Conservation (phyloP, 306 rosid genomes). For the Comarum palustre region DNA sequence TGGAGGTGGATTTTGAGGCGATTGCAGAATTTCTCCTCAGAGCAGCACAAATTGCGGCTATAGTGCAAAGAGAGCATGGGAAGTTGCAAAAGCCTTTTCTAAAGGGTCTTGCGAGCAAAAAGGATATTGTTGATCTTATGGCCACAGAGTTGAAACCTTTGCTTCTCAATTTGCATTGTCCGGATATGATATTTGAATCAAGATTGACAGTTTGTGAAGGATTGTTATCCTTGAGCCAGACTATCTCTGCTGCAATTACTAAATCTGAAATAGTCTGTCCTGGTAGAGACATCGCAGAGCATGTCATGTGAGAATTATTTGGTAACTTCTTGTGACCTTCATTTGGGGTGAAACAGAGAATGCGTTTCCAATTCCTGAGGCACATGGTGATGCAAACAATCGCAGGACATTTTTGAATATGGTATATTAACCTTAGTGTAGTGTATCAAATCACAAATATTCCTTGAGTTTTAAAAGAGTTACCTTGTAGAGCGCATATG, state of each 20-base stretch:
- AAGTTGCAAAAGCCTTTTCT: constrained; percentile 50
- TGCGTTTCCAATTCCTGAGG: neutral
- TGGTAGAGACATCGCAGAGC: neutral
- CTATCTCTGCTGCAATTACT: too few relatives aligned
- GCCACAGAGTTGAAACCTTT: constrained; percentile 68
- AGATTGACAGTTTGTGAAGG: constrained; percentile 6
- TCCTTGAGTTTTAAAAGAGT: neutral
- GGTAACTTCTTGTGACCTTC: neutral
- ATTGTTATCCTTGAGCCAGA: too few relatives aligned
- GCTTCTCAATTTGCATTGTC: constrained; percentile 91
- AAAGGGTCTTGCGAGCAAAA: constrained; percentile 55
- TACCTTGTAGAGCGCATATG: neutral
- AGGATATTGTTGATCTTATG: constrained; percentile 72
- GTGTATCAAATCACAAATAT: too few relatives aligned
- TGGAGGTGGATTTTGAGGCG: constrained; percentile 86
- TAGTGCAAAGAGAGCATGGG: constrained; percentile 65
- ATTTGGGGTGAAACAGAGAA: neutral
- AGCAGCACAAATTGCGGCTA: constrained; percentile 72
- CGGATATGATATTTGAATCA: constrained; percentile 60
- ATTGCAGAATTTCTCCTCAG: constrained; percentile 71
- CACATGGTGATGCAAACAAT: neutral
- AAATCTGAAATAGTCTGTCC: neutral
- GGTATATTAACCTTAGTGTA: neutral
- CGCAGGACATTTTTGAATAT: neutral
- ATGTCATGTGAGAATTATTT: neutral